A percentile compares a stretch with the other conserved stretches of the same genome.
phyloP scores from a whole-genome alignment of 2,329 filamentous ascomycete species.

The Dactylellina drechsleri region DNA sequence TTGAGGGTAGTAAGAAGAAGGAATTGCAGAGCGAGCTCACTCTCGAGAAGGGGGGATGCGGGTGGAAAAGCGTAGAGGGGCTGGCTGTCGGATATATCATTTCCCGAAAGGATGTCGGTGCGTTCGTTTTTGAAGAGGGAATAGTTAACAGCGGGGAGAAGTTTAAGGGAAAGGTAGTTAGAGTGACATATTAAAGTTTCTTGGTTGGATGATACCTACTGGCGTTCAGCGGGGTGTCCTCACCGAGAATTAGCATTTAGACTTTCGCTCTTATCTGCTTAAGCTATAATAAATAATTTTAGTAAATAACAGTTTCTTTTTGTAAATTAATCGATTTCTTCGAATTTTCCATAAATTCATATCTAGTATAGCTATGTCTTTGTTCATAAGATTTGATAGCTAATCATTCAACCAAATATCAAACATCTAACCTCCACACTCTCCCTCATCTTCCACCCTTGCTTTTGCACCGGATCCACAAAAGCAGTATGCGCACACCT shows the following conservation, averaged over 20 bases:
- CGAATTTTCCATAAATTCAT: too few relatives aligned
- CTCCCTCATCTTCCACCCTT: constrained; percentile 77
- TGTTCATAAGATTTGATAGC: too few relatives aligned
- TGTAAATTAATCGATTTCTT: too few relatives aligned
- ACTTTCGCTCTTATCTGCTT: not conserved
- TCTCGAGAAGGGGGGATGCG: constrained; percentile 44
- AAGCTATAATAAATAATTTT: too few relatives aligned
- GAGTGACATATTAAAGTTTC: constrained; percentile 48
- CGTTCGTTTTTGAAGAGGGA: constrained; percentile 65
- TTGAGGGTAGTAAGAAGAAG: constrained; percentile 55
- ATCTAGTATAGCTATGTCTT: too few relatives aligned
- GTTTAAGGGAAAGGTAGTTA: constrained; percentile 56
- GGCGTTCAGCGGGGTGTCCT: not conserved
- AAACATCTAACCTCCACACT: constrained; percentile 89
- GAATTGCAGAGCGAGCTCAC: constrained; percentile 34
- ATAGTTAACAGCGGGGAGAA: constrained; percentile 58
- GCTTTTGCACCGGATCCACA: constrained; percentile 75
- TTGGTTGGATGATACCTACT: not conserved
- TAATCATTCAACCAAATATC: constrained; percentile 63
- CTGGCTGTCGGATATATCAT: constrained; percentile 65
- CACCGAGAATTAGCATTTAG: not conserved
- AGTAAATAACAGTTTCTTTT: too few relatives aligned
- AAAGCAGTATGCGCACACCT: constrained; percentile 78
- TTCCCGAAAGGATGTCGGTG: constrained; percentile 65
- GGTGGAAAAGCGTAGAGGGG: constrained; percentile 59